A percentile compares a stretch with the other conserved stretches of the same genome.
Conservation (phyloP, 148 eudicot genomes). For the Cornus kousa region DNA sequence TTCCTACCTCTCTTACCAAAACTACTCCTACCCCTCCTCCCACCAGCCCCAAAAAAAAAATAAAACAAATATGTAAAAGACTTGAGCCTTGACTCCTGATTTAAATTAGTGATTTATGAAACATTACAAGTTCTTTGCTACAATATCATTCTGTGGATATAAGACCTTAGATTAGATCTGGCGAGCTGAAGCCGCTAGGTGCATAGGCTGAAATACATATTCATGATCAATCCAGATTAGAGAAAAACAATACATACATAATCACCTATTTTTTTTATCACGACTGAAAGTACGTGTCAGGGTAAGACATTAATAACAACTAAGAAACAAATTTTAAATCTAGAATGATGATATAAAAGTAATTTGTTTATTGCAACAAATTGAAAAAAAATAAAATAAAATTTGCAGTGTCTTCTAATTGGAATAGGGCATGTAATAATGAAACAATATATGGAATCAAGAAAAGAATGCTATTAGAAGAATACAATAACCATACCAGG, state of each 20-base stretch:
- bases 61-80: background rate
- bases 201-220: background rate
- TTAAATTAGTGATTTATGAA: background rate
- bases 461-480: background rate
- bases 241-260: background rate
- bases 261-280: no score
- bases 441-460: background rate
- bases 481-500: slow-evolving; percentile 57
- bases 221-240: background rate
- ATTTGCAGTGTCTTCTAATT: background rate
- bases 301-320: background rate
- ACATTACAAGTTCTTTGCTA: background rate
- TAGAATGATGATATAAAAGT: background rate
- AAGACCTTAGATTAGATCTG: background rate
- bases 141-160: background rate
- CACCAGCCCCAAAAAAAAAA: background rate
- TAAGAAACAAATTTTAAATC: background rate
- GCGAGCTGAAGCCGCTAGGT: background rate
- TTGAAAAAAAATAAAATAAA: no score
- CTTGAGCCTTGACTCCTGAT: background rate
- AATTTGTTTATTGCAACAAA: background rate
- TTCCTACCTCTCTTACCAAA: no score
- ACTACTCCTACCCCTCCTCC: no score
- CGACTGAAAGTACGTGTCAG: background rate
- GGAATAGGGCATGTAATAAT: background rate